These are phyloP conservation scores for Phialophora macrospora DNA, from an alignment of 2,329 filamentous ascomycete genomes.

Conservation along the genomic window DNA sequence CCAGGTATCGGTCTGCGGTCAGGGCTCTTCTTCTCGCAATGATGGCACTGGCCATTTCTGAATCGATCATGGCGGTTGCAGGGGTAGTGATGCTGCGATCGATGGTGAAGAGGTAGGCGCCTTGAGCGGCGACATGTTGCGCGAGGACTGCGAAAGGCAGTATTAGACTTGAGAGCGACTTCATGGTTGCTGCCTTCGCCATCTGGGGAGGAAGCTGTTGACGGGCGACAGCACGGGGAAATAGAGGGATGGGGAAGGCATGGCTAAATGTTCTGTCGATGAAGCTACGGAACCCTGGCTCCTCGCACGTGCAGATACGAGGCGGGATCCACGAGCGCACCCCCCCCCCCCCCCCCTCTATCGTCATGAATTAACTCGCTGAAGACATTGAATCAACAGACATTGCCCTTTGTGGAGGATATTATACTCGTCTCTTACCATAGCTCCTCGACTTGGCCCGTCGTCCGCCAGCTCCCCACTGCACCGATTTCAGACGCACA, in stretches of 20 bases:
- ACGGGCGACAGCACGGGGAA: slow-evolving; percentile 15
- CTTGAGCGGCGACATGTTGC: slow-evolving; percentile 36
- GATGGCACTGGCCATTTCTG: slow-evolving; percentile 46
- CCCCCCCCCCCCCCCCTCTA: background rate
- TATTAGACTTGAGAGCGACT: slow-evolving; percentile 19
- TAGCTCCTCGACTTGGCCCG: background rate
- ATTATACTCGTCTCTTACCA: background rate
- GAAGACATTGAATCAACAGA: background rate
- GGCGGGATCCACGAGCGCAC: background rate
- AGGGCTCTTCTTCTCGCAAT: slow-evolving; percentile 55
- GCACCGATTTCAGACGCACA: background rate
- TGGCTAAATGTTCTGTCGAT: slow-evolving; percentile 10
- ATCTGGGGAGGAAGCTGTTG: slow-evolving; percentile 23
- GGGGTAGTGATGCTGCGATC: slow-evolving; percentile 32
- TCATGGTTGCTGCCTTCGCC: slow-evolving; percentile 30
- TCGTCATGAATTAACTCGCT: background rate
- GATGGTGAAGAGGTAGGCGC: slow-evolving; percentile 39
- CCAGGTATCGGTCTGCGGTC: slow-evolving; percentile 53
- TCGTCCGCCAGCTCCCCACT: background rate
- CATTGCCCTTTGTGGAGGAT: background rate
- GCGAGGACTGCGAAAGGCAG: slow-evolving; percentile 27
- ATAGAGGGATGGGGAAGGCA: background rate
- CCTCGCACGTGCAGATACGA: slow-evolving; percentile 10
- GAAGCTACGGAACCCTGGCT: background rate
- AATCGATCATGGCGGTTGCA: slow-evolving; percentile 36